A percentile compares a stretch with the other conserved stretches of the same genome.
These are phyloP conservation scores for Coemansia sp. DNA, from an alignment of 192 early-diverging fungal species.

Conservation along the genomic window DNA sequence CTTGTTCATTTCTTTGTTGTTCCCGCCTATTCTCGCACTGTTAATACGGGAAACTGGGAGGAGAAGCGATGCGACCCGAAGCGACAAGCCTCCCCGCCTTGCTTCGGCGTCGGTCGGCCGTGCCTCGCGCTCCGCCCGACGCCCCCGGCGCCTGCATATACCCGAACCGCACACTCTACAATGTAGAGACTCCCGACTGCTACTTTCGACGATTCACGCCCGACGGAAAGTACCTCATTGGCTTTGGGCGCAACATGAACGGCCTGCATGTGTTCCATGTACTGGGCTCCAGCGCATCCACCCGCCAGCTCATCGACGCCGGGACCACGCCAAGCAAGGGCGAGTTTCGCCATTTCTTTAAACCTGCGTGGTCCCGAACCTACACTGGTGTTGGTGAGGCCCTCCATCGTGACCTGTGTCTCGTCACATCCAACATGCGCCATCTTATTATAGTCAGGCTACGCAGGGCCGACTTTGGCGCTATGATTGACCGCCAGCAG, in stretches of 20 bases:
- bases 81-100: constrained; percentile 21
- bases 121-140: not conserved
- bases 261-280: constrained; percentile 45
- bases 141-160: constrained; percentile 32
- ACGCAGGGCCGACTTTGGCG: constrained; percentile 12
- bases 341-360: constrained; percentile 51
- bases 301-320: constrained; percentile 22
- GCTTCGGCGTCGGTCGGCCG: constrained; percentile 22
- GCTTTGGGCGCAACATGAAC: constrained; percentile 37
- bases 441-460: constrained; percentile 38
- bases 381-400: constrained; percentile 38
- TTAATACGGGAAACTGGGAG: not conserved
- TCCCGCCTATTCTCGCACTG: not conserved
- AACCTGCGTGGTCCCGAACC: constrained; percentile 35
- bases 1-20: not conserved
- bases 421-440: constrained; percentile 31
- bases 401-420: constrained; percentile 51
- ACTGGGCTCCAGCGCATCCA: constrained; percentile 25
- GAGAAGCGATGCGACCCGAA: constrained; percentile 2
- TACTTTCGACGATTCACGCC: constrained; percentile 49
- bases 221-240: constrained; percentile 50
- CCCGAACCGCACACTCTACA: constrained; percentile 51
- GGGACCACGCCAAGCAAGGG: constrained; percentile 22
- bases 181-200: constrained; percentile 52
- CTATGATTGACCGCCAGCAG: not conserved